Conservation (phyloP, 495 filamentous ascomycete species). For the Penicillium psychrofluorescens region DNA sequence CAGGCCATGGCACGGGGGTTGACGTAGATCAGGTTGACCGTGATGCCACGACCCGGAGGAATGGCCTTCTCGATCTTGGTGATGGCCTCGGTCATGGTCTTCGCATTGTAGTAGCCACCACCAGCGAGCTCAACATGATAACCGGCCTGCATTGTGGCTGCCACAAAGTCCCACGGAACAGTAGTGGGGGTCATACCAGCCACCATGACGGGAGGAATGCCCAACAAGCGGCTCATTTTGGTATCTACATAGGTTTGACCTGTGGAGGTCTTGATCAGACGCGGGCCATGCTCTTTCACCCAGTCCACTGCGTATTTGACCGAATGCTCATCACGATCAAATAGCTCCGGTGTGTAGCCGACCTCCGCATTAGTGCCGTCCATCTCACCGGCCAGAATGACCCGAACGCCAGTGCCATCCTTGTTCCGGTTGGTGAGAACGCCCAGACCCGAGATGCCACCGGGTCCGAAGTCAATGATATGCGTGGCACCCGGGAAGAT, state of each 20-base stretch:
- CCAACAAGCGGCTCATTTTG: conserved; percentile 91
- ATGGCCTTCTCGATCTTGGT: conserved; percentile 83
- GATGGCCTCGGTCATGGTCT: conserved; percentile 81
- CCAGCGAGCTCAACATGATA: conserved; percentile 89
- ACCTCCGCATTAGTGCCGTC: conserved; percentile 84
- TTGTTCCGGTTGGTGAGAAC: conserved; percentile 98
- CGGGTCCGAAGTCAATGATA: conserved; percentile 92
- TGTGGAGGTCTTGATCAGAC: conserved; percentile 74
- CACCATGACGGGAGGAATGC: conserved; percentile 84
- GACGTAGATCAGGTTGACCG: conserved; percentile 92
- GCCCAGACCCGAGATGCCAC: conserved; percentile 91
- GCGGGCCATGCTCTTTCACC: conserved; percentile 92
- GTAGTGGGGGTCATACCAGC: conserved; percentile 96
- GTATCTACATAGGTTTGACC: conserved; percentile 92
- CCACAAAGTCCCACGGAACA: conserved; percentile 91
- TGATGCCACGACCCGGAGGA: conserved; percentile 87
- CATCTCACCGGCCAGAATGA: conserved; percentile 86
- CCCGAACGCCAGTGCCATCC: conserved; percentile 92
- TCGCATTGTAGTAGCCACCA: conserved; percentile 90
- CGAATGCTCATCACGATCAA: conserved; percentile 89
- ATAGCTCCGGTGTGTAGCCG: conserved; percentile 94
- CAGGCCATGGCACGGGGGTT: conserved; percentile 93
- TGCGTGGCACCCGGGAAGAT: conserved; percentile 84
- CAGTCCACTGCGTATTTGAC: conserved; percentile 96
- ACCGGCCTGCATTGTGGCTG: conserved; percentile 91